Percentiles rank a stretch among this genome's conserved stretches.
Evolutionary conservation across 768 basidiomycete species (phyloP).

Genomic region (Sistotremastrum suecicum): DNA sequence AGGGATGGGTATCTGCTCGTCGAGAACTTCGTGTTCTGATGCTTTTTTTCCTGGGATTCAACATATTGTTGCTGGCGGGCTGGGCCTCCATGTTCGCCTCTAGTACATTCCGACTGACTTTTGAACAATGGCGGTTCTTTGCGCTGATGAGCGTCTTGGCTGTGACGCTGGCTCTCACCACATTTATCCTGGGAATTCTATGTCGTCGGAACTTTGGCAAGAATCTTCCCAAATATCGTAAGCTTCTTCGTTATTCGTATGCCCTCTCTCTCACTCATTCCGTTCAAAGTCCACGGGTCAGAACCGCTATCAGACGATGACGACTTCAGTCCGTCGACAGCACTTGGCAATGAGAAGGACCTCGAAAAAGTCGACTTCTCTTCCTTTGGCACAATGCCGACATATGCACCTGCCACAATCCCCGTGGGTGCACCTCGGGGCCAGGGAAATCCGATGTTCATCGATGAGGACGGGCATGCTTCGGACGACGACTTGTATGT

Average conservation of each 20-base stretch:
- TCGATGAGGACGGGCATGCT: not conserved
- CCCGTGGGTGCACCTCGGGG: conserved; percentile 20
- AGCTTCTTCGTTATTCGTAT: conserved; percentile 17
- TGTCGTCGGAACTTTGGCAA: conserved; percentile 70
- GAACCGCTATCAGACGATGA: conserved; percentile 25
- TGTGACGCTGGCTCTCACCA: conserved; percentile 37
- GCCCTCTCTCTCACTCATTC: not conserved
- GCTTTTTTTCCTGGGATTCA: conserved; percentile 47
- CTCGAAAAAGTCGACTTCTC: conserved; percentile 50
- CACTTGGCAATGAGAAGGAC: conserved; percentile 18
- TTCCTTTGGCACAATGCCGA: conserved; percentile 35
- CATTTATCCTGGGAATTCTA: conserved; percentile 46
- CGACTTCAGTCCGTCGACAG: conserved; percentile 11
- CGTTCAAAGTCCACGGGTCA: conserved; percentile 35
- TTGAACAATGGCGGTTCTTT: conserved; percentile 63
- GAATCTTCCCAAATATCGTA: conserved; percentile 53
- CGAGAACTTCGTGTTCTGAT: conserved; percentile 46
- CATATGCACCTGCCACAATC: conserved; percentile 15
- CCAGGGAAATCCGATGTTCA: conserved; percentile 24
- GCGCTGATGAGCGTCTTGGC: conserved; percentile 45
- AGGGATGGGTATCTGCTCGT: conserved; percentile 71
- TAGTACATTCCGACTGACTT: conserved; percentile 63
- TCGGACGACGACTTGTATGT: too few species aligned
- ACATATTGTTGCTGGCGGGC: conserved; percentile 45
- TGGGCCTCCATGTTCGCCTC: conserved; percentile 67